Evolutionary conservation across 2,329 filamentous ascomycete genomes (phyloP).

Genomic region (Elsinoe arachidis): DNA sequence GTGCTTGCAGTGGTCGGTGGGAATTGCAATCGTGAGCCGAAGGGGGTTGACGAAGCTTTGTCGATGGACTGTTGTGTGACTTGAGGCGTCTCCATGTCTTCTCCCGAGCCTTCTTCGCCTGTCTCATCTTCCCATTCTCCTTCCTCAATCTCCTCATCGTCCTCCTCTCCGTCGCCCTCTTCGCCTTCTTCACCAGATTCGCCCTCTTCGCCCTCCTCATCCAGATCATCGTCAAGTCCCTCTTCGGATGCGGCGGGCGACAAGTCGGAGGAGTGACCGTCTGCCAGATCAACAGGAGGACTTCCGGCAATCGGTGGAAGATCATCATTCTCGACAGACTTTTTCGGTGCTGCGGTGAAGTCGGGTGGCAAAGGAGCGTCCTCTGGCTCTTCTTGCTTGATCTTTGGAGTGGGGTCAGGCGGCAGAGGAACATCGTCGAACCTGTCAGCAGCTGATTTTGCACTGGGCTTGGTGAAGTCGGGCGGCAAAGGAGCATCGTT

Average conservation of each 20-base stretch:
- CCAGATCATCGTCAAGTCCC: constrained; percentile 27
- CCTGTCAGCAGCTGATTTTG: constrained; percentile 15
- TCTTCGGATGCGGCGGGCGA: constrained; percentile 23
- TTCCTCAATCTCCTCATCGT: constrained; percentile 26
- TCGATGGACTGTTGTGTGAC: constrained; percentile 4
- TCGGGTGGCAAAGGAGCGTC: constrained; percentile 31
- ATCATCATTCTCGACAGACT: constrained; percentile 20
- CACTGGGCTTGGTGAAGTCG: constrained; percentile 27
- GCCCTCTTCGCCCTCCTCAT: constrained; percentile 27
- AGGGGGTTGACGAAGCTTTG: constrained; percentile 8
- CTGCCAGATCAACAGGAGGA: constrained; percentile 36
- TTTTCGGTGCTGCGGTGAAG: constrained; percentile 25
- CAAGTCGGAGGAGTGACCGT: constrained; percentile 21
- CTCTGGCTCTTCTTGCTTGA: constrained; percentile 20
- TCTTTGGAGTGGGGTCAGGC: constrained; percentile 21
- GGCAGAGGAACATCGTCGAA: constrained; percentile 12
- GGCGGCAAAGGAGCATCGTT: constrained; percentile 36
- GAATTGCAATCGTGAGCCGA: constrained; percentile 15
- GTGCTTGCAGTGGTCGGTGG: constrained; percentile 8
- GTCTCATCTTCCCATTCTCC: constrained; percentile 29
- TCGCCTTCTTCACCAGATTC: constrained; percentile 24
- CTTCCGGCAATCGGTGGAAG: constrained; percentile 39
- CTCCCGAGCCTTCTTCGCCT: constrained; percentile 41
- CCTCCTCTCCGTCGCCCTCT: constrained; percentile 34
- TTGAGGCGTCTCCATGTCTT: constrained; percentile 28